Evolutionary conservation across 306 rosid genomes (phyloP).

Genomic region (Vigna angularis): DNA sequence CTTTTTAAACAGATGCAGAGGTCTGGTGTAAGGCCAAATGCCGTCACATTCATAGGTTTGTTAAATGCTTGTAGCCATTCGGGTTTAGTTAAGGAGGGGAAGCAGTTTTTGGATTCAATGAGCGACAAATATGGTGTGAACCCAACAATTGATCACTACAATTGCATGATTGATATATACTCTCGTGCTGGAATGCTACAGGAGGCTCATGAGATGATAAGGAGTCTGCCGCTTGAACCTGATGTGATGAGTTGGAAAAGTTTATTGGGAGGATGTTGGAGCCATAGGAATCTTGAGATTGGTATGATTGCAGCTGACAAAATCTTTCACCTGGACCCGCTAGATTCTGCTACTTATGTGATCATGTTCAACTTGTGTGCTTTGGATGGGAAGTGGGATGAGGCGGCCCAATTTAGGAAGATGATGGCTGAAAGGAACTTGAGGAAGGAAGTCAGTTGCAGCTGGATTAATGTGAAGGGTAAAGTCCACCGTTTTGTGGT

Average conservation of each 20-base stretch:
- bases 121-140: slow-evolving; percentile 44
- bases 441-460: slow-evolving; percentile 62
- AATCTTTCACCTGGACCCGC: slow-evolving; percentile 54
- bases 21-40: slow-evolving; percentile 60
- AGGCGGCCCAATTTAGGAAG: slow-evolving; percentile 60
- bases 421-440: slow-evolving; percentile 62
- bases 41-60: slow-evolving; percentile 63
- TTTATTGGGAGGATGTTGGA: slow-evolving; percentile 73
- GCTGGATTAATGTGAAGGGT: slow-evolving; percentile 66
- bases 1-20: slow-evolving; percentile 57
- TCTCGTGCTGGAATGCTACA: slow-evolving; percentile 62
- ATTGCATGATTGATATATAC: slow-evolving; percentile 67
- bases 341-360: slow-evolving; percentile 60
- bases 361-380: slow-evolving; percentile 65
- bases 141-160: slow-evolving; percentile 64
- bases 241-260: slow-evolving; percentile 72
- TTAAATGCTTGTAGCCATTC: slow-evolving; percentile 70
- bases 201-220: slow-evolving; percentile 60
- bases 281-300: slow-evolving; percentile 56
- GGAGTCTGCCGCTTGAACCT: slow-evolving; percentile 54
- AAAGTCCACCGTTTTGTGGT: slow-evolving; percentile 59
- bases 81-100: slow-evolving; percentile 60
- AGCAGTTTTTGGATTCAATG: slow-evolving; percentile 62
- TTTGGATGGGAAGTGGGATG: slow-evolving; percentile 63
- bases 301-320: slow-evolving; percentile 60